Evolutionary conservation across 1,139 yeast species (phyloP), one percentile per base, ranked within the genome.

Genomic region (Suhomyces maxii): DNA sequence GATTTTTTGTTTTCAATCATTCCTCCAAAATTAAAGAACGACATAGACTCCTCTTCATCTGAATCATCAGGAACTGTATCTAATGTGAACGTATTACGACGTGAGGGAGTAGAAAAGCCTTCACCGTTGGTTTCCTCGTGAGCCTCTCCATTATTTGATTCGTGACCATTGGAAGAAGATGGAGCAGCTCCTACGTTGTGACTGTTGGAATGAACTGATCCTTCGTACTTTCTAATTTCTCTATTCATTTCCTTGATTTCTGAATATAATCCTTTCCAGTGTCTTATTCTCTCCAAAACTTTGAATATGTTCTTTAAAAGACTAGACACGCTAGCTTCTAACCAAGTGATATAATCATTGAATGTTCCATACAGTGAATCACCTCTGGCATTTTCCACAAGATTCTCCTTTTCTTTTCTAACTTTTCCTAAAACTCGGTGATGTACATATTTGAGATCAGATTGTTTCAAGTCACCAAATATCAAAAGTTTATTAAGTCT

Each of bases 181-280:
- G 23, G 6, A 18, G 4, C 23, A 4, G 23, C 23, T 18, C 30
- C 37, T 28, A n/a, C 33, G 35, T 26, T 35, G 25, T 34, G 10
- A 32, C n/a, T 42, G 41, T 36, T 49, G 31, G 41, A 34, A 14
- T 39, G 42, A 30, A 42, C 33, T 6, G 36, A 53, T 39, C 50
- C 55, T 46, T 68, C 73, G 41, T 58, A 63, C 38, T 56, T 60
- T 36, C 49, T 57, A 36, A 74, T 53, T 39, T 73, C 78, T 18
- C 50, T 52, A 48, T 71, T 71, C 35, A 68, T 53, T 12, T 55
- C 61, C 31, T 58, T 56, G 36, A 74, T 69, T 12, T 55, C 56
- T 10, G 51, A 54, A 53, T 70, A 69, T 1, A 74, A 48, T 39
- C 67, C 74, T 67, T 80, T 77, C 90, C 90, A 85, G 25, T 56